Base-by-base conservation (phyloP, 208 protist species). In the Leishmania turanica region DNA sequence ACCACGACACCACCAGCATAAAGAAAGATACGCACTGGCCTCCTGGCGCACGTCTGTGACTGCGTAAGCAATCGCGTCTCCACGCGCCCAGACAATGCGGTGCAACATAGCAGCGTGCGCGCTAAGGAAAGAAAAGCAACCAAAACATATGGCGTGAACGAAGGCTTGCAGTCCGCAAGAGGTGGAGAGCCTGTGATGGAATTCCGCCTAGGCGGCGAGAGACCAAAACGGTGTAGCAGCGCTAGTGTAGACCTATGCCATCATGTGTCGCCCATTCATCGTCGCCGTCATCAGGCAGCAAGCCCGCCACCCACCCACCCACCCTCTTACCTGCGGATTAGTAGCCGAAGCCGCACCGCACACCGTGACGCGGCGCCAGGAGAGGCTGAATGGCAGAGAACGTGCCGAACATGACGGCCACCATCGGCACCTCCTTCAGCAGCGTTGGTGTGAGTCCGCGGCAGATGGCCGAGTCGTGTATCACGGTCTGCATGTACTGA, bases 381-480 rank as follows among this genome's bases (percentile, higher is more conserved):
- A 98, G 81, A 31, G 90, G 92, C 83, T 98, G 93, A 3, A 97
- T 47, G 24, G 91, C 80, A 2, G 95, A 95, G 79, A 98, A 98
- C 40, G 88, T 88, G 75, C 89, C 91, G 78, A 98, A 95, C 34
- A 84, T 88, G 81, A 96, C 87, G 34, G 95, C 93, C 88, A 98
- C 90, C 93, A 96, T 96, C 62, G 95, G 95, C 51, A 98, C 91
- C 81, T 98, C 93, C 90, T 98, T 98, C 71, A 84, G 42, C 71
- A 98, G 58, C 47, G 92, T 96, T 21, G 92, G 87, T 37, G 88
- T 24, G 9, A 98, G 85, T 1, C 95, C 95, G 21, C 95, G 91
- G 82, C 95, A 98, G 49, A 98, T 85, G 42, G 95, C 91, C 3
- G 95, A 98, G 80, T 98, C 95, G 81, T 98, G 88, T 79, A 98